phyloP scores from a whole-genome alignment of 768 basidiomycete species.

The Lentinula sp. region DNA sequence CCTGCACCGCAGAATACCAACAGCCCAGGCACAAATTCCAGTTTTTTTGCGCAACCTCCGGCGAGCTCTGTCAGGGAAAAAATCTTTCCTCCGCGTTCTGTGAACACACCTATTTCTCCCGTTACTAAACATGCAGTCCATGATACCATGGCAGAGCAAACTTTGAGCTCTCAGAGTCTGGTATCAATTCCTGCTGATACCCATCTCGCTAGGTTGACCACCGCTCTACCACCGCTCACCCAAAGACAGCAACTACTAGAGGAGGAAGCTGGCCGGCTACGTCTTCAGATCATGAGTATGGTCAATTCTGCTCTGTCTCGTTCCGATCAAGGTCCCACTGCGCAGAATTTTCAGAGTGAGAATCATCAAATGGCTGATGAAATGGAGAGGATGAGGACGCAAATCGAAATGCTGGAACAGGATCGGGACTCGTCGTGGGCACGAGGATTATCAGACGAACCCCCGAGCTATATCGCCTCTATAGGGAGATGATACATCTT shows the following conservation, averaged over 20 bases:
- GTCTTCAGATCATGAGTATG: slow-evolving; percentile 2
- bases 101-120: background rate
- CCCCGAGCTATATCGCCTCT: background rate
- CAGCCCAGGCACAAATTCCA: background rate
- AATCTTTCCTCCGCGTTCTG: background rate
- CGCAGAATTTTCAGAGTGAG: background rate
- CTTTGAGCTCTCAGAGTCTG: background rate
- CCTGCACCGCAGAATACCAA: background rate
- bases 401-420: background rate
- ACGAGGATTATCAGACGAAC: slow-evolving; percentile 3
- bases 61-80: background rate
- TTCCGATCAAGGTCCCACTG: background rate
- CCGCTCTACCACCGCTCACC: background rate
- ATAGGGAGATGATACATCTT: background rate
- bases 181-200: background rate
- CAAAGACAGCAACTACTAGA: background rate
- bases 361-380: background rate
- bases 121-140: background rate
- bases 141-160: background rate
- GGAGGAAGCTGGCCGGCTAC: slow-evolving; percentile 1
- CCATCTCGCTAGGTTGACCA: background rate
- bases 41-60: background rate
- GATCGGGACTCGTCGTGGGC: background rate
- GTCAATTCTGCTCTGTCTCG: slow-evolving; percentile 1
- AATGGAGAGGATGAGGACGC: background rate